Evolutionary conservation across 176 grass and related monocot genomes (phyloP).

Genomic region (Calamus simplicifolius): DNA sequence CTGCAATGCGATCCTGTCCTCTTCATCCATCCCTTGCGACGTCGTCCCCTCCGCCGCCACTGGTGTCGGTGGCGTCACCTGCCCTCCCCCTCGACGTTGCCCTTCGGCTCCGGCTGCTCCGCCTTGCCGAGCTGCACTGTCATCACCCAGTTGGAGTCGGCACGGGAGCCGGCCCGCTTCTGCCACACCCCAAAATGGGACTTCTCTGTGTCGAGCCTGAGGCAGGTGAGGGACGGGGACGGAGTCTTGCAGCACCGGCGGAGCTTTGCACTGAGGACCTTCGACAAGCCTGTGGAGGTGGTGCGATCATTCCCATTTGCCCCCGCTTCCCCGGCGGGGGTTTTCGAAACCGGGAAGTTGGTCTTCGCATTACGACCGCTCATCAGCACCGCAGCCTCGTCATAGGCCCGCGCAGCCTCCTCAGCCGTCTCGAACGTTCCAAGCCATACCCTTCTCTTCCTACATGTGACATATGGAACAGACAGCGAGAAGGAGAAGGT

Average conservation of each 20-base stretch:
- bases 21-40: slow-evolving; percentile 41
- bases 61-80: background rate
- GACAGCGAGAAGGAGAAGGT: background rate
- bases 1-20: slow-evolving; percentile 85
- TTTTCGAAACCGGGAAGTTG: slow-evolving; percentile 76
- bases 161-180: slow-evolving; percentile 84
- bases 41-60: slow-evolving; percentile 12
- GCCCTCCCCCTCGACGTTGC: background rate
- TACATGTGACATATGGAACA: slow-evolving; percentile 21
- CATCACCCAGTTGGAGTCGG: slow-evolving; percentile 99
- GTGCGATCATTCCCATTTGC: background rate
- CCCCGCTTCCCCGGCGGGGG: slow-evolving; percentile 24
- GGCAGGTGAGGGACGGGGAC: slow-evolving; percentile 92
- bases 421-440: slow-evolving; percentile 99
- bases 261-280: slow-evolving; percentile 96
- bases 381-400: slow-evolving; percentile 96
- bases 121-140: slow-evolving; percentile 79
- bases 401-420: slow-evolving; percentile 92
- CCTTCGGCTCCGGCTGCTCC: background rate
- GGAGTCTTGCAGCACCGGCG: slow-evolving; percentile 92
- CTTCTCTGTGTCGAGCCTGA: slow-evolving; percentile 92
- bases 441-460: slow-evolving; percentile 97
- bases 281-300: slow-evolving; percentile 39
- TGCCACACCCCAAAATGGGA: slow-evolving; percentile 99
- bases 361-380: slow-evolving; percentile 99